phyloP scores from a whole-genome alignment of 2,329 filamentous ascomycete genomes.

The Didymella exigua region DNA sequence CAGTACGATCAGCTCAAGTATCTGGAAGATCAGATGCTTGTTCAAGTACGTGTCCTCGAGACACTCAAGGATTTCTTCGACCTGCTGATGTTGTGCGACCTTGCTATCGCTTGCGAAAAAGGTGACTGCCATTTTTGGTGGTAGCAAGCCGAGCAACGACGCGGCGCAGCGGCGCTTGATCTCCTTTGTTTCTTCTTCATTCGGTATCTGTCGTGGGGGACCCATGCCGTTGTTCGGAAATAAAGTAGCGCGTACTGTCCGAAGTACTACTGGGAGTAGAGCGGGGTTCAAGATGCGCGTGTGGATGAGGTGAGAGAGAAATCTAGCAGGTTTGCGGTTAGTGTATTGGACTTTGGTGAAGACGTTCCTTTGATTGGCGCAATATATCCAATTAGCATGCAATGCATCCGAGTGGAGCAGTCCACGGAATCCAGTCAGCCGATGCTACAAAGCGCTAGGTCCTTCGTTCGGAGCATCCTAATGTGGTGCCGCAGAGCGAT shows the following conservation, averaged over 20 bases:
- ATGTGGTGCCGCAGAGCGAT: not conserved
- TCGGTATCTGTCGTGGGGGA: conserved; percentile 64
- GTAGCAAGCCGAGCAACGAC: conserved; percentile 58
- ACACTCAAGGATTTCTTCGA: conserved; percentile 68
- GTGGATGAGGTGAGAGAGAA: conserved; percentile 54
- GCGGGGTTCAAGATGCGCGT: conserved; percentile 51
- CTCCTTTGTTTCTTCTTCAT: conserved; percentile 63
- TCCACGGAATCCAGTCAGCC: conserved; percentile 33
- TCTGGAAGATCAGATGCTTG: conserved; percentile 83
- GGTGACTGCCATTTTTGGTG: conserved; percentile 47
- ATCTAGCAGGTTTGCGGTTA: conserved; percentile 46
- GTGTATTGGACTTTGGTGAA: conserved; percentile 27
- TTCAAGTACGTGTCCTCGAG: conserved; percentile 88
- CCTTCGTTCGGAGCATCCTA: not conserved
- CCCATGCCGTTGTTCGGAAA: conserved; percentile 85
- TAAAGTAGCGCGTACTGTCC: conserved; percentile 74
- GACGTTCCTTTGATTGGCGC: conserved; percentile 29
- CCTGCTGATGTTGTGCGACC: conserved; percentile 65
- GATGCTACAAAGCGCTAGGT: conserved; percentile 14
- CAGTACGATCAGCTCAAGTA: conserved; percentile 82
- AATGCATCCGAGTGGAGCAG: conserved; percentile 22
- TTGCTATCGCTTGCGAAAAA: conserved; percentile 41
- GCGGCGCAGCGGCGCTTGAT: conserved; percentile 72
- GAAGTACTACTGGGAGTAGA: conserved; percentile 59
- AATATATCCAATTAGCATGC: conserved; percentile 25